Base-by-base conservation (phyloP, 345 rosid genomes). In the Kernera saxatilis region DNA sequence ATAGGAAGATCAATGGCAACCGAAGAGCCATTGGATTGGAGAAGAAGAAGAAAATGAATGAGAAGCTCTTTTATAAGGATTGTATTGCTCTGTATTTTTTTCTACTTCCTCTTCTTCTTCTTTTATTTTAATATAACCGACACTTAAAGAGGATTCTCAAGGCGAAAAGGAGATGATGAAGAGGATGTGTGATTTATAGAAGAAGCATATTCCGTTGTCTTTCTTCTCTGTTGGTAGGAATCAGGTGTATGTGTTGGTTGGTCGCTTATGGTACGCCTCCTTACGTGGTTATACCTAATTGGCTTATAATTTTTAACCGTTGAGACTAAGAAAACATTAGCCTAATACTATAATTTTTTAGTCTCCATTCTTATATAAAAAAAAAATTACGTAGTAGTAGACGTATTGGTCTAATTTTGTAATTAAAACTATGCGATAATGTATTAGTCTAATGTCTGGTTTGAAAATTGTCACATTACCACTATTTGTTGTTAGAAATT, bases 1-100 rank as follows among this genome's bases (percentile, higher is more conserved):
- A 41, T 10, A 82, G 3, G 17, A 73, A 39, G 26, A 59, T 66
- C 43, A 65, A 2, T 63, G 80, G 75, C 75, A 73, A 64, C 14
- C 17, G 53, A 10, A 69, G 81, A 61, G 86, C 80, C 87, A 86
- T 84, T 64, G 75, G 21, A 30, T n/a, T 3, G 12, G 39, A 17
- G 5, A 27, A 22, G 63, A 68, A 67, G 69, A 75, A 50, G 70
- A 74, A 51, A 71, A 76, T 13, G 71, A 55, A 19, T 59, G 23
- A 22, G 40, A 58, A 14, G 58, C 8, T 35, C n/a, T 10, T 9
- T 29, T 2, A n/a, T n/a, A n/a, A 21, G 49, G 13, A 45, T 37
- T 18, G 5, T 0, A 3, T 13, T 49, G 37, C 78, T 68, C 65
- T 44, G 48, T 55, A 73, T 82, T 39, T 26, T 53, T 53, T 51